Base-by-base conservation (phyloP, 177 flowering plant genomes). In the Vitis hybrid region DNA sequence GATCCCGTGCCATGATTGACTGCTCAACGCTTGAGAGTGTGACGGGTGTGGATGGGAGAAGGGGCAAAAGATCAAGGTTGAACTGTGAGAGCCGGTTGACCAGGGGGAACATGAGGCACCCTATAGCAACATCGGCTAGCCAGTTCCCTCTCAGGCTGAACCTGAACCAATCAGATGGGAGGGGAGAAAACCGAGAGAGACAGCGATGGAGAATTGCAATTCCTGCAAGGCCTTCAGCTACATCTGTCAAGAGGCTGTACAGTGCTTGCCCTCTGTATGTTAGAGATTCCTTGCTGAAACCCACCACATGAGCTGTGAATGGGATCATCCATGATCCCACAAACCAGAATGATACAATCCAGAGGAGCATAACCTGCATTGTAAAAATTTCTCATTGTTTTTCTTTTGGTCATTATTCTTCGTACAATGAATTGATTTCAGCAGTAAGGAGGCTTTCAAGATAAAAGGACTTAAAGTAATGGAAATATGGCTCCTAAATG, bases 301-400 rank as follows among this genome's bases (percentile, higher is more conserved):
- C 98, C 12, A 84, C 78, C 12, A 86, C 71, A 67, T 95, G 92
- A 58, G 93, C 97, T 55, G 81, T 78, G 77, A 91, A 93, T 26
- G 98, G 99, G 68, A 93, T 82, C 80, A 93, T 78, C 97, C 97
- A 95, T 19, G 99, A 89, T 18, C 98, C 99, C 57, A 95, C 89
- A 20, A 93, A 88, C 94, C 99, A 95, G 76, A 95, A 95, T 39
- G 99, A 83, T 69, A 89, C 88, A 71, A 90, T 82, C 98, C 99
- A 91, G 16, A 95, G 88, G 50, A 95, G 85, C 88, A 86, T 93
- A 49, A 95, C 99, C 99, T 95, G 92, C 77, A 82, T 68, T 34
- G 75, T 39, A 20, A 58, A 8, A 18, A 29, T 29, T 54, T 49
- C 26, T 18, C 5, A 22, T 61, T 16, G 31, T 51, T 58, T 48